Conservation (phyloP, 225 moss, liverwort and hornwort species). For the Bryoerythrophyllum caledonicum region DNA sequence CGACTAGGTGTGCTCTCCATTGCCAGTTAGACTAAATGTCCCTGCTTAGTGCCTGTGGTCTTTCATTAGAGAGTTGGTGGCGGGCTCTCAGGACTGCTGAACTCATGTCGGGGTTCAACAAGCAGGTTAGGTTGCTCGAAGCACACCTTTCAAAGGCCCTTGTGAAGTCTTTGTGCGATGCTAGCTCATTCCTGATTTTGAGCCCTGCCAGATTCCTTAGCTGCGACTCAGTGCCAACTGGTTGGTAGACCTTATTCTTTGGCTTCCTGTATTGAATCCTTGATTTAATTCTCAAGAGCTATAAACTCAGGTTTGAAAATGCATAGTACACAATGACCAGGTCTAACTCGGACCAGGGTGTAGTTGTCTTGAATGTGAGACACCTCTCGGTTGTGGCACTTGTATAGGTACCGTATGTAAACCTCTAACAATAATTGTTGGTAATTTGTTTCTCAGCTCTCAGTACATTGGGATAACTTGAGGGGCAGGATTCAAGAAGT, state of each 20-base stretch:
- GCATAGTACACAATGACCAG: constrained; percentile 25
- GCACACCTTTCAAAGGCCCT: constrained; percentile 21
- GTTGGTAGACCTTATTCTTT: constrained; percentile 39
- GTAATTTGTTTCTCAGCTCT: neutral
- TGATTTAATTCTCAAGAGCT: constrained; percentile 23
- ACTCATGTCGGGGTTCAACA: constrained; percentile 23
- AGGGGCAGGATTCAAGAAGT: neutral
- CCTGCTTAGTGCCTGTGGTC: constrained; percentile 26
- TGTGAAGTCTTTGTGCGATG: constrained; percentile 19
- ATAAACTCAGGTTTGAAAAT: constrained; percentile 29
- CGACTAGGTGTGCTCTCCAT: constrained; percentile 63
- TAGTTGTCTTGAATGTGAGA: constrained; percentile 12
- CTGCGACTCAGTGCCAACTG: constrained; percentile 29
- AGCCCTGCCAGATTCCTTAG: constrained; percentile 23
- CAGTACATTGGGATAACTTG: neutral
- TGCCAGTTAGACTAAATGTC: constrained; percentile 33
- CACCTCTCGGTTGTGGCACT: constrained; percentile 6
- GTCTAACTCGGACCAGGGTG: neutral
- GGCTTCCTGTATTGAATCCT: constrained; percentile 37
- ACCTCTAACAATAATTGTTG: neutral
- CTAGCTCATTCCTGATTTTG: constrained; percentile 27
- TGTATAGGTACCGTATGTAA: constrained; percentile 11
- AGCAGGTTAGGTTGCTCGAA: constrained; percentile 23
- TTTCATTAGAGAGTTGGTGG: constrained; percentile 14
- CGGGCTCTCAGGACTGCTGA: constrained; percentile 24